phyloP scores from a whole-genome alignment of 257 asterid genomes.

The Solanum boliviense region DNA sequence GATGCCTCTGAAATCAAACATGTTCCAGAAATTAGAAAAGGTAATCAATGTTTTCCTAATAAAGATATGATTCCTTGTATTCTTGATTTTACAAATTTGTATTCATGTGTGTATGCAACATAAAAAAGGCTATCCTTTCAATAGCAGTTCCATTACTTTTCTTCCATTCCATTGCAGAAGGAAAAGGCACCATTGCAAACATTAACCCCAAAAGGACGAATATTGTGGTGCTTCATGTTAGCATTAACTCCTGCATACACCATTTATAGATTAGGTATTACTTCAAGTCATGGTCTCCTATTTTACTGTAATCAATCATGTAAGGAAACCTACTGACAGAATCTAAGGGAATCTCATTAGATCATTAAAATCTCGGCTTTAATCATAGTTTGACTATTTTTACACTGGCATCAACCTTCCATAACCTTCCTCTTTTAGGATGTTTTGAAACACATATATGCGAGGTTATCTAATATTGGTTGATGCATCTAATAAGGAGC shows the following conservation, averaged over 20 bases:
- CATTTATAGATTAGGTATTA: neutral
- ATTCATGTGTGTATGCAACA: neutral
- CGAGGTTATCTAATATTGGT: neutral
- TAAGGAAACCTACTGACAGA: neutral
- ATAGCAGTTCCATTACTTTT: neutral
- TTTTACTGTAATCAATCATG: neutral
- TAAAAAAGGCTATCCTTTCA: neutral
- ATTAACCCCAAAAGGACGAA: neutral
- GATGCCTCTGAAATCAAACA: slow-evolving; percentile 56
- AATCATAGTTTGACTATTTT: neutral
- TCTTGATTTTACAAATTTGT: neutral
- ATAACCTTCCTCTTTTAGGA: neutral
- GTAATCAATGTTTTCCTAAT: slow-evolving; percentile 10
- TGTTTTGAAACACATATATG: neutral
- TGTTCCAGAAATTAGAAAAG: slow-evolving; percentile 68
- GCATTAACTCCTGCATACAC: neutral
- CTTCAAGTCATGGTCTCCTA: neutral
- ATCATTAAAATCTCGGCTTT: neutral
- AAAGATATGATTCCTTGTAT: neutral
- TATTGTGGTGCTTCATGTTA: neutral
- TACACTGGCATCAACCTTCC: neutral
- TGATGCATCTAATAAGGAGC: neutral
- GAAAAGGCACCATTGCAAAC: neutral
- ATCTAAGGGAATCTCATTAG: neutral
- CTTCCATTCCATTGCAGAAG: neutral